Conservation (phyloP, 257 asterid genomes). For the Salvia splendens region DNA sequence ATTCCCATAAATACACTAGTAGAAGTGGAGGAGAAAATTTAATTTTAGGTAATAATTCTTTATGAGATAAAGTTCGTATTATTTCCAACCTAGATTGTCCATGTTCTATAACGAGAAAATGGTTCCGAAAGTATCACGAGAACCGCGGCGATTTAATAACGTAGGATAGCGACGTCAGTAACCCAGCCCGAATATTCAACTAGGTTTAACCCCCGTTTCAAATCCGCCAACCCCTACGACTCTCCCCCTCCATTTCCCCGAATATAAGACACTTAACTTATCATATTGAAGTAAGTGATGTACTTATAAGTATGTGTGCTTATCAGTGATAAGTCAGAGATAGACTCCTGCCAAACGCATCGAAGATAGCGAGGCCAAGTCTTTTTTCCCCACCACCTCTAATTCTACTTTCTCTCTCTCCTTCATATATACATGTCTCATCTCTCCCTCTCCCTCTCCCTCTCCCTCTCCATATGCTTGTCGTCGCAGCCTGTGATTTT, state of each 20-base stretch:
- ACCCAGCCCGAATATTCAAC: constrained; percentile 76
- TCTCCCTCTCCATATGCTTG: too few species aligned
- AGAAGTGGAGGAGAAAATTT: background rate
- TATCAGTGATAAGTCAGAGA: constrained; percentile 66
- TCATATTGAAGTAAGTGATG: background rate
- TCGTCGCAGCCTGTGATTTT: constrained; percentile 38
- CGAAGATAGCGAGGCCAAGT: constrained; percentile 97
- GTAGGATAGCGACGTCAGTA: constrained; percentile 45
- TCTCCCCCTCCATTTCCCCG: constrained; percentile 59
- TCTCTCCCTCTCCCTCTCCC: too few species aligned
- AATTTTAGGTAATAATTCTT: constrained; percentile 2
- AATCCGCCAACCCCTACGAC: constrained; percentile 65
- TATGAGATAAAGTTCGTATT: background rate
- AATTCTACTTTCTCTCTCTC: constrained; percentile 41
- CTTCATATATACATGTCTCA: constrained; percentile 26
- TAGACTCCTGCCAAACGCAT: constrained; percentile 90
- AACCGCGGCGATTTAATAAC: constrained; percentile 2
- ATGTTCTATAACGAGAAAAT: constrained; percentile 3
- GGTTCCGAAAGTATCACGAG: constrained; percentile 14
- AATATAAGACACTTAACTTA: rapidly evolving
- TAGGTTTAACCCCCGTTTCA: constrained; percentile 65
- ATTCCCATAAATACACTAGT: background rate
- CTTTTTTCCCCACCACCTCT: constrained; percentile 59
- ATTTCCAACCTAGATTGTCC: constrained; percentile 11
- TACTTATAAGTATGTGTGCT: rapidly evolving